Percentiles rank a stretch among this genome's conserved stretches.
Evolutionary conservation across 108 stramenopile genomes (phyloP).

Genomic region (Skeletonema grethae): DNA sequence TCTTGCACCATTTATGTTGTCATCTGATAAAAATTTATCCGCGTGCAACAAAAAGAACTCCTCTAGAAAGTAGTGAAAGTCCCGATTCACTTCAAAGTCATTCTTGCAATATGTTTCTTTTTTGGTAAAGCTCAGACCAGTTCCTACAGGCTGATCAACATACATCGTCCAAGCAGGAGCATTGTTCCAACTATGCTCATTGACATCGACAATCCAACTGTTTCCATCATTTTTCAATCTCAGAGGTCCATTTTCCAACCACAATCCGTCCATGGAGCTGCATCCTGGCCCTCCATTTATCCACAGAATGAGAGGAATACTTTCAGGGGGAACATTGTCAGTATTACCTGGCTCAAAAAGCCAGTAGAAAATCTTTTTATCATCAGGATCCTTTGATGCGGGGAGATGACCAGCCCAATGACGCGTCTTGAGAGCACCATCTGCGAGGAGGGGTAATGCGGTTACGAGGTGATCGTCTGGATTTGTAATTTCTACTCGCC

Average conservation of each 20-base stretch:
- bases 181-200: slow-evolving; percentile 82
- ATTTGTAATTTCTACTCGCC: slow-evolving; percentile 16
- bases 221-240: slow-evolving; percentile 45
- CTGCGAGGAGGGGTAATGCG: slow-evolving; percentile 58
- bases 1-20: slow-evolving; percentile 15
- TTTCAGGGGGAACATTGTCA: slow-evolving; percentile 31
- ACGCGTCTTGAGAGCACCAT: slow-evolving; percentile 40
- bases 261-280: slow-evolving; percentile 94
- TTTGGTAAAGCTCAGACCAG: slow-evolving; percentile 78
- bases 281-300: slow-evolving; percentile 90
- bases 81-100: slow-evolving; percentile 83
- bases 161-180: slow-evolving; percentile 83
- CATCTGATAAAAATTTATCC: slow-evolving; percentile 62
- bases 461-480: slow-evolving; percentile 73
- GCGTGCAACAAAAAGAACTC: slow-evolving; percentile 79
- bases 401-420: slow-evolving; percentile 83
- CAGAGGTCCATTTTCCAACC: slow-evolving; percentile 96
- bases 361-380: slow-evolving; percentile 95
- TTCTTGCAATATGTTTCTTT: slow-evolving; percentile 74
- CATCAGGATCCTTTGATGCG: slow-evolving; percentile 50
- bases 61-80: slow-evolving; percentile 90
- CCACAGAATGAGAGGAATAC: slow-evolving; percentile 93
- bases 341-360: slow-evolving; percentile 75
- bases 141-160: slow-evolving; percentile 72
- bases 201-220: slow-evolving; percentile 59